Base-by-base conservation (phyloP, 208 protist species). In the Endotrypanum monterogeii region DNA sequence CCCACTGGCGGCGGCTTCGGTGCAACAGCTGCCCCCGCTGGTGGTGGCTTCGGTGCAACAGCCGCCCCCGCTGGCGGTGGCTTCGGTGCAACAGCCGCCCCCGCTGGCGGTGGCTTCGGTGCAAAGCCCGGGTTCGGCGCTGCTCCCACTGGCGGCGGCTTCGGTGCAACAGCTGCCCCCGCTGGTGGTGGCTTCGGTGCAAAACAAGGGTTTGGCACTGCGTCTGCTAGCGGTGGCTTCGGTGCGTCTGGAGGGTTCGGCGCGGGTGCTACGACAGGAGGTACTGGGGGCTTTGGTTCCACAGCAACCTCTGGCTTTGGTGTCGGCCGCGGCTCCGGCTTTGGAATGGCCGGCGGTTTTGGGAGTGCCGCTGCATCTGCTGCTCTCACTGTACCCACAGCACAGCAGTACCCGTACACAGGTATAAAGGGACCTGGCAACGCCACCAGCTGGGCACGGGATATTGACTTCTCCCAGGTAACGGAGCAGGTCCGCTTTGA, bases 351-450 rank as follows among this genome's bases (percentile, higher is more conserved):
- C 52, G 68, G 68, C 20, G 83, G 68, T 12, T 77, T 82, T 44
- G 67, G 74, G n/a, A 52, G 50, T 44, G 48, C 52, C 20, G 41
- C 61, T 12, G 32, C 44, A 62, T 63, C 57, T 50, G 70, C 62
- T 48, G 56, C 78, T 6, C 56, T 67, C 0, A 52, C 57, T 18
- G 56, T 63, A 30, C 70, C 79, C 18, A 78, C 80, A 46, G 62
- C 72, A 44, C 82, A 86, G 67, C 76, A 82, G n/a, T 88, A 78
- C 37, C 89, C 81, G 5, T 92, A 93, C 73, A 80, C 82, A 7
- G 87, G 92, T 25, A 86, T 94, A 46, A 91, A 90, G 60, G 86
- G 92, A 4, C 86, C 89, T 18, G 89, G 92, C 46, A 87, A 92
- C 51, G 82, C 80, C 20, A 84, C 76, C 35, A 84, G 83, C 63